These are phyloP conservation scores for Rhizodiscina lignyota DNA, from an alignment of 495 filamentous ascomycete species.

Conservation along the genomic window DNA sequence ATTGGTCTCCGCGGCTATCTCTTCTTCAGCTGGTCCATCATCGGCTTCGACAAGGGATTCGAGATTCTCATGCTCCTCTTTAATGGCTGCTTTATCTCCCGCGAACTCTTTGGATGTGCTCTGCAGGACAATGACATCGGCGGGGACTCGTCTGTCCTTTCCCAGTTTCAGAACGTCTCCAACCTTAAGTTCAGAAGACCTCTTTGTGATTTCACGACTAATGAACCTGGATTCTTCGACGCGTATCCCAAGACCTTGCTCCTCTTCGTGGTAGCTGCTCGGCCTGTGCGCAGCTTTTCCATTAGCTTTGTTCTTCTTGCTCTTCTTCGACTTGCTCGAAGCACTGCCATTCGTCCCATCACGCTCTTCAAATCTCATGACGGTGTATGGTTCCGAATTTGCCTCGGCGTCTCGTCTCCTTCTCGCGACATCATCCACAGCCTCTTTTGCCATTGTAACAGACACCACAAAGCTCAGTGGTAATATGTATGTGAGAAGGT, in stretches of 20 bases:
- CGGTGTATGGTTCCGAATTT: constrained; percentile 79
- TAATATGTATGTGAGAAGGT: constrained; percentile 85
- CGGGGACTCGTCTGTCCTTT: constrained; percentile 83
- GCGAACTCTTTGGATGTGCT: constrained; percentile 27
- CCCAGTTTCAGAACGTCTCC: constrained; percentile 84
- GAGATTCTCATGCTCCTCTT: background rate
- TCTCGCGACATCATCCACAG: constrained; percentile 79
- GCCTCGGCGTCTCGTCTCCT: constrained; percentile 80
- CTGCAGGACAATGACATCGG: constrained; percentile 87
- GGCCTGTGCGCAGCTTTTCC: constrained; percentile 18
- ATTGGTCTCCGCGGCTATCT: background rate
- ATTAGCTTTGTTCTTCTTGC: constrained; percentile 11
- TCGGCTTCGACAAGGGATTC: background rate
- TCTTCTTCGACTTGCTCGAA: too few species aligned
- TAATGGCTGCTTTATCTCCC: constrained; percentile 11
- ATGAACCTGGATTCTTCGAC: constrained; percentile 30
- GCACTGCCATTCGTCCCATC: constrained; percentile 13
- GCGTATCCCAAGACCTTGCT: constrained; percentile 16
- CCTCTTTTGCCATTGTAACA: constrained; percentile 91
- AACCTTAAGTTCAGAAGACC: constrained; percentile 79
- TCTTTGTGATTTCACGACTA: constrained; percentile 54
- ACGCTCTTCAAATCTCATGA: constrained; percentile 43
- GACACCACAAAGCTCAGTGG: constrained; percentile 81
- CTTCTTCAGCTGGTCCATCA: background rate
- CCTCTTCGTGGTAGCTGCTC: constrained; percentile 23